A percentile compares a stretch with the other conserved stretches of the same genome.
These are phyloP conservation scores for Aspergillus sp. DNA, from an alignment of 2,329 filamentous ascomycete genomes.

Conservation along the genomic window DNA sequence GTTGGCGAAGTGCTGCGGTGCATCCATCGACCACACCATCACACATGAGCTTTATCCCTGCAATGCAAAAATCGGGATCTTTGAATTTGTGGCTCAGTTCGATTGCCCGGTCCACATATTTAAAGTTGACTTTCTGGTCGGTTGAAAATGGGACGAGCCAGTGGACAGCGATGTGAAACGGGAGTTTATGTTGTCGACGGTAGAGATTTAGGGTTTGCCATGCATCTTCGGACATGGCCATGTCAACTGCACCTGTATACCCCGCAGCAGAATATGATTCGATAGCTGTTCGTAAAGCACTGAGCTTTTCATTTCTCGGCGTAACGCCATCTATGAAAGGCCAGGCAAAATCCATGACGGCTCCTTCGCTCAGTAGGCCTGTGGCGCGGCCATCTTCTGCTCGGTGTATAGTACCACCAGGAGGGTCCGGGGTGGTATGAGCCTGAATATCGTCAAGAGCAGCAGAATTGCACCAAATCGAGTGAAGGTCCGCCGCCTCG, in stretches of 20 bases:
- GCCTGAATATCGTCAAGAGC: slow-evolving; percentile 47
- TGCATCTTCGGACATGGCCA: slow-evolving; percentile 52
- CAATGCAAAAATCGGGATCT: slow-evolving; percentile 44
- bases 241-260: slow-evolving; percentile 51
- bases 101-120: slow-evolving; percentile 48
- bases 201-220: slow-evolving; percentile 46
- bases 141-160: slow-evolving; percentile 48
- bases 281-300: slow-evolving; percentile 42
- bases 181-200: slow-evolving; percentile 28
- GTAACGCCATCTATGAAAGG: slow-evolving; percentile 45
- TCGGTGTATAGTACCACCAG: slow-evolving; percentile 48
- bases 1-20: slow-evolving; percentile 22
- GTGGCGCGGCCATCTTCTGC: slow-evolving; percentile 41
- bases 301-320: slow-evolving; percentile 43
- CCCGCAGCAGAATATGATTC: slow-evolving; percentile 44
- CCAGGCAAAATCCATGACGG: slow-evolving; percentile 48
- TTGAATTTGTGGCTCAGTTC: slow-evolving; percentile 42
- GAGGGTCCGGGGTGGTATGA: slow-evolving; percentile 39
- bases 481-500: slow-evolving; percentile 51
- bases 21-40: slow-evolving; percentile 52
- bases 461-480: slow-evolving; percentile 50
- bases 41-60: slow-evolving; percentile 51
- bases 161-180: slow-evolving; percentile 46
- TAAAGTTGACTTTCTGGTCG: slow-evolving; percentile 36
- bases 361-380: slow-evolving; percentile 48